Evolutionary conservation across 306 rosid genomes (phyloP).

Genomic region (Pterocarpus macrocarpus): DNA sequence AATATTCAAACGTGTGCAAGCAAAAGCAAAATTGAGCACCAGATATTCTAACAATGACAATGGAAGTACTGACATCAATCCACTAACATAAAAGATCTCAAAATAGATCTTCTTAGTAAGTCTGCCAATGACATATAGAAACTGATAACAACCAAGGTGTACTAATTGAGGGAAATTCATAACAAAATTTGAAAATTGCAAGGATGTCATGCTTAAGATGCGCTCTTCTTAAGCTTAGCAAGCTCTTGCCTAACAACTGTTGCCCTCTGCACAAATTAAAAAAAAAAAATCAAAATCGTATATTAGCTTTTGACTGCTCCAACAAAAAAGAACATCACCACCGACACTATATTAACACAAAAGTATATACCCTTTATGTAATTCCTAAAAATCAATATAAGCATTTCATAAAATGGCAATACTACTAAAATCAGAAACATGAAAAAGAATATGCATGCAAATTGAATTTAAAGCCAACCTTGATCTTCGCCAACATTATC

Average conservation of each 20-base stretch:
- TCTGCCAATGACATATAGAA: conserved; percentile 20
- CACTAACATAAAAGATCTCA: not conserved
- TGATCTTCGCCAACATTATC: conserved; percentile 89
- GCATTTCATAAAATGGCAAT: not conserved
- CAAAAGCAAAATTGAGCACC: conserved; percentile 4
- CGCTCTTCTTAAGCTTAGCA: conserved; percentile 69
- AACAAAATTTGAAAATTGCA: conserved; percentile 53
- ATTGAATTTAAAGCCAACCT: conserved; percentile 58
- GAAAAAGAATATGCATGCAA: not conserved
- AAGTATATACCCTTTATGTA: not conserved
- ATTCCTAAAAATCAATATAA: not conserved
- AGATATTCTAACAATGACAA: conserved; percentile 1
- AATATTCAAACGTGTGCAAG: conserved; percentile 8
- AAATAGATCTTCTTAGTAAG: not conserved
- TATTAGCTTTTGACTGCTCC: not conserved
- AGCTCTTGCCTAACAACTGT: conserved; percentile 78
- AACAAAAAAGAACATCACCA: too few species aligned
- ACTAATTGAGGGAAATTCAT: conserved; percentile 42
- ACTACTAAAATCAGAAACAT: not conserved
- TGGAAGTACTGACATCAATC: conserved; percentile 8
- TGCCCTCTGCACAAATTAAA: conserved; percentile 68
- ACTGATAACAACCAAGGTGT: conserved; percentile 22
- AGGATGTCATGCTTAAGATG: conserved; percentile 49
- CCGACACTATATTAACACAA: not conserved
- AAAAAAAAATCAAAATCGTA: not conserved